Conservation (phyloP, 768 basidiomycete species). For the Russula sp. region DNA sequence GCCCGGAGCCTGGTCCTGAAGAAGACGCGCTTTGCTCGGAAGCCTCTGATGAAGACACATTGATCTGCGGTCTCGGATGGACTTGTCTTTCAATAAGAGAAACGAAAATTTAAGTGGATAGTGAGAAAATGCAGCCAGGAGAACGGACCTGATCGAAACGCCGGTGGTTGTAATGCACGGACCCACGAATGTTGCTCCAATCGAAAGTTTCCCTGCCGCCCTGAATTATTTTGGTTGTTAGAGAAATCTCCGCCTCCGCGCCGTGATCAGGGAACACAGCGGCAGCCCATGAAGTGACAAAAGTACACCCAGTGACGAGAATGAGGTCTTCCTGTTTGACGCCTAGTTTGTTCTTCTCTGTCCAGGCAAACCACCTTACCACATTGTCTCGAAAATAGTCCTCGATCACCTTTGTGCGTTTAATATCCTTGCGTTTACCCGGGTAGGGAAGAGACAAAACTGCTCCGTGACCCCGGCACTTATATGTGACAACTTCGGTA, state of each 20-base stretch:
- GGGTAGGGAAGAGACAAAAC: neutral
- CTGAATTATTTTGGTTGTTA: neutral
- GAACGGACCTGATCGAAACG: neutral
- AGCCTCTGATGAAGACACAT: constrained; percentile 12
- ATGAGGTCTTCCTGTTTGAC: neutral
- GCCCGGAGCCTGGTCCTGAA: neutral
- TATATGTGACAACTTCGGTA: neutral
- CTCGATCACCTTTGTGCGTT: neutral
- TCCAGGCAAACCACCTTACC: neutral
- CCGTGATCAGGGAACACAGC: neutral
- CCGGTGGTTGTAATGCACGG: neutral
- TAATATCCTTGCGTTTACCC: neutral
- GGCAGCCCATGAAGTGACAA: neutral
- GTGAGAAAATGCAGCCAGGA: neutral
- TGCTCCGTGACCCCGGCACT: neutral
- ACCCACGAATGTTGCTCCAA: neutral
- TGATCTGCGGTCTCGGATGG: neutral
- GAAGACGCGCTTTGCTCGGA: constrained; percentile 7
- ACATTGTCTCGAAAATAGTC: neutral
- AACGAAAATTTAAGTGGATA: neutral
- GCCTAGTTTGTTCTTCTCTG: neutral
- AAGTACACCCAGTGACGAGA: neutral
- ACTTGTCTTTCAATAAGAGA: no score
- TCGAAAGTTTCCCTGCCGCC: neutral
- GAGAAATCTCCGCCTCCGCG: neutral